phyloP scores from a whole-genome alignment of 2,329 filamentous ascomycete genomes.

The Calonectria ilicicola region DNA sequence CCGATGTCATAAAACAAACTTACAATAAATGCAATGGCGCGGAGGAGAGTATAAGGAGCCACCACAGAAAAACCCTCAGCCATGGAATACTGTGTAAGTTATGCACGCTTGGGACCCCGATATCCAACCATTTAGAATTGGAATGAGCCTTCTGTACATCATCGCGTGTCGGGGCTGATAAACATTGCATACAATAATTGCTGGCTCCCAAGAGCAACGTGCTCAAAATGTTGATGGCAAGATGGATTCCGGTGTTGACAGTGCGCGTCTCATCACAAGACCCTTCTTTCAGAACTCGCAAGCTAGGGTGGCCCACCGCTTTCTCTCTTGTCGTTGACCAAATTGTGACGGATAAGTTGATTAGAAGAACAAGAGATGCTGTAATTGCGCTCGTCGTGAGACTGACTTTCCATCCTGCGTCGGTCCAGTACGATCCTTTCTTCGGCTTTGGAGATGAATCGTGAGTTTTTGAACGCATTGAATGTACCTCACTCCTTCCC shows the following conservation, averaged over 20 bases:
- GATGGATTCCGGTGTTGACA: slow-evolving; percentile 18
- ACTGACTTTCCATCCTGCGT: slow-evolving; percentile 7
- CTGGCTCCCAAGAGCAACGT: slow-evolving; percentile 32
- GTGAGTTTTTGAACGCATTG: background rate
- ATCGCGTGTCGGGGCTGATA: slow-evolving; percentile 46
- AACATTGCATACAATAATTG: slow-evolving; percentile 51
- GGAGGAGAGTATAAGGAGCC: slow-evolving; percentile 8
- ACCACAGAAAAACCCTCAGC: slow-evolving; percentile 2
- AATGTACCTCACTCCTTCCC: background rate
- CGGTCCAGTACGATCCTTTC: background rate
- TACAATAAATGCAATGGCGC: slow-evolving; percentile 24
- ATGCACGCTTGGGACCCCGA: slow-evolving; percentile 30
- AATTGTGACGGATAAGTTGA: background rate
- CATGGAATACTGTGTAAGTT: slow-evolving; percentile 18
- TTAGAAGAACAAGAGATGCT: background rate
- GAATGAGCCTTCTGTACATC: slow-evolving; percentile 42
- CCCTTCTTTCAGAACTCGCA: slow-evolving; percentile 2
- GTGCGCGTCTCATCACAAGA: background rate
- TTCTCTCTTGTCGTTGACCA: background rate
- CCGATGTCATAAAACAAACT: background rate
- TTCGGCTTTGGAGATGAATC: background rate
- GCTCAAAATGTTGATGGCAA: slow-evolving; percentile 29
- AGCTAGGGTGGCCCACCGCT: background rate
- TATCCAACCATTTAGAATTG: slow-evolving; percentile 28
- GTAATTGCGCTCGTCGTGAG: background rate